Percentiles rank a stretch among this genome's conserved stretches.
These are phyloP conservation scores for Diutina pseudorugosa DNA, from an alignment of 1,139 yeast species.

Conservation along the genomic window DNA sequence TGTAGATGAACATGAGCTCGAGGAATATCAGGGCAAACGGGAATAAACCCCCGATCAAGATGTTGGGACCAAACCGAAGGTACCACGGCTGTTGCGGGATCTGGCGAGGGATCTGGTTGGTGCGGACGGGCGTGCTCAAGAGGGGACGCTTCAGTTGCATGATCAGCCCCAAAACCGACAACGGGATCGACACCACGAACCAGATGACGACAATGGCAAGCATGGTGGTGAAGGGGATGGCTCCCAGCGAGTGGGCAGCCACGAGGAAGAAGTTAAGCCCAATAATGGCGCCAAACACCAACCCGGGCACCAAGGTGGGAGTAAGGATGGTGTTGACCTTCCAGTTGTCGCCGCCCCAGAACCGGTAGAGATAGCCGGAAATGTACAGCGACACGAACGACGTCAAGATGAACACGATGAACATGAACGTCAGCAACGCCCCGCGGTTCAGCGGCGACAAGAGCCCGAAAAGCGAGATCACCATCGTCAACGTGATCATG, in stretches of 20 bases:
- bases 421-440: constrained; percentile 80
- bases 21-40: constrained; percentile 95
- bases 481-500: constrained; percentile 64
- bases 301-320: constrained; percentile 77
- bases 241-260: constrained; percentile 77
- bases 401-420: constrained; percentile 66
- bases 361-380: constrained; percentile 77
- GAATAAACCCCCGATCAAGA: constrained; percentile 76
- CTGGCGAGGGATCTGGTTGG: constrained; percentile 92
- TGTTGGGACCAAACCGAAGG: constrained; percentile 51
- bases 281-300: constrained; percentile 49
- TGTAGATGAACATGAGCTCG: constrained; percentile 79
- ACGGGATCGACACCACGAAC: constrained; percentile 78
- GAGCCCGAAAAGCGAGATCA: constrained; percentile 79
- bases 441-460: constrained; percentile 94
- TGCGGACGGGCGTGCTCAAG: constrained; percentile 64
- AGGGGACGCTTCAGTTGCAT: constrained; percentile 57
- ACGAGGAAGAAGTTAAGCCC: constrained; percentile 75
- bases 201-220: constrained; percentile 70
- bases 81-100: constrained; percentile 88
- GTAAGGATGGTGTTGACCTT: constrained; percentile 73
- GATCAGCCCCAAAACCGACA: constrained; percentile 70
- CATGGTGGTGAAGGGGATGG: constrained; percentile 89
- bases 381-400: constrained; percentile 77
- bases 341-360: constrained; percentile 90